These are phyloP conservation scores for Russula emetica DNA, from an alignment of 768 basidiomycete species.

Conservation along the genomic window DNA sequence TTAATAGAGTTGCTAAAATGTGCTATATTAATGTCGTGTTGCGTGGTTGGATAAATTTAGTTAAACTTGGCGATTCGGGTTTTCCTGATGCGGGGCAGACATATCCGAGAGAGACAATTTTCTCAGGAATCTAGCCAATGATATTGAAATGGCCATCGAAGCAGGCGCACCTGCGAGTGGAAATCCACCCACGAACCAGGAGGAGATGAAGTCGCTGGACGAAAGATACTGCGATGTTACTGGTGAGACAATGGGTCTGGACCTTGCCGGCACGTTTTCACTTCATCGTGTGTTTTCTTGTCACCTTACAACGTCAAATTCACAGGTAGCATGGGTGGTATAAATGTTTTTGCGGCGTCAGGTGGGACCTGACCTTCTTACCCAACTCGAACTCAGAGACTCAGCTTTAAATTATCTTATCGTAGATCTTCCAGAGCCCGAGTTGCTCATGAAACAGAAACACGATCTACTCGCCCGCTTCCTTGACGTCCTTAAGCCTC, in stretches of 20 bases:
- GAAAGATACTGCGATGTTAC: slow-evolving; percentile 81
- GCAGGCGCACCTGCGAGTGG: too few species aligned
- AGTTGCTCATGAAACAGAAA: slow-evolving; percentile 50
- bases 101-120: too few species aligned
- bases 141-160: too few species aligned
- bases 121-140: too few species aligned
- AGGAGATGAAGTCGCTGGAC: slow-evolving; percentile 66
- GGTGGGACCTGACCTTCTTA: slow-evolving; percentile 11
- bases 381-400: not conserved
- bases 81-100: too few species aligned
- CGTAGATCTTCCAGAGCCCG: slow-evolving; percentile 53
- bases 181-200: slow-evolving; percentile 22
- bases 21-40: too few species aligned
- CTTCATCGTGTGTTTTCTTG: not conserved
- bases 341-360: slow-evolving; percentile 6
- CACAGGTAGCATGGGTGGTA: slow-evolving; percentile 12
- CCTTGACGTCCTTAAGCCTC: slow-evolving; percentile 59
- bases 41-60: too few species aligned
- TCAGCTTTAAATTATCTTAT: not conserved
- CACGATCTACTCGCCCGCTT: slow-evolving; percentile 62
- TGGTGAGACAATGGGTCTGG: slow-evolving; percentile 57
- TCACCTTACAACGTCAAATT: not conserved
- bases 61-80: too few species aligned
- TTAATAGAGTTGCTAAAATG: too few species aligned
- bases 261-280: slow-evolving; percentile 48